Evolutionary conservation across 2,329 filamentous ascomycete genomes (phyloP), one percentile per base, ranked within the genome.

Genomic region (Leptographium radiaticola): DNA sequence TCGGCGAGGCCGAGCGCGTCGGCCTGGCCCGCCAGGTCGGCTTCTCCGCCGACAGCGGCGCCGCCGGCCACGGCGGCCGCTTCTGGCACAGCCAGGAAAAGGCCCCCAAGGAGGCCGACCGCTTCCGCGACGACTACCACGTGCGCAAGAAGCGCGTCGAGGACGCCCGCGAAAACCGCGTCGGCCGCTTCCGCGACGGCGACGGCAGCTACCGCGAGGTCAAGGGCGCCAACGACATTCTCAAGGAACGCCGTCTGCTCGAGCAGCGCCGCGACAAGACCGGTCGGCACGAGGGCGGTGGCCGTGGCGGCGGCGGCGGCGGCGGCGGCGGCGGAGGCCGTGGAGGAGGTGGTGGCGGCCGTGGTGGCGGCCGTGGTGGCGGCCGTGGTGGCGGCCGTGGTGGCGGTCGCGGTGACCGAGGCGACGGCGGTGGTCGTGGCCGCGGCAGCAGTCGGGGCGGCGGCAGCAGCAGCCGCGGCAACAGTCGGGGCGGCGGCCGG

Each of bases 101-200:
- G 71, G 89, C 89, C 54, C 93, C 94, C 58, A 97, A 96, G 76
- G 82, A 88, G 62, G 89, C 93, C 9, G 93, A 98, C 74, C 91
- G 87, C 71, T 91, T 80, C 69, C 79, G 93, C 57, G 89, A 91
- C 67, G 91, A 98, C 70, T 98, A 87, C 70, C 76, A 94, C 59
- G 82, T 83, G 66, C 84, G 87, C 72, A 95, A 93, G 83, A 90
- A 90, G 83, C 83, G 88, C 65, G 84, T 93, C 18, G 81, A 83
- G 16, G 89, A 89, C 65, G 90, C 91, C 47, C 86, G 86, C 70
- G 87, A 96, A 74, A 89, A 89, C 72, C 76, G 86, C 20, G 70
- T 89, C 34, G 87, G 86, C 51, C 77, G 80, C 58, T 91, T 84
- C 72, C 80, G 74, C 66, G 85, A 89, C 60, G 83, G 84, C 36